Evolutionary conservation across 2,329 filamentous ascomycete genomes (phyloP).

Genomic region (Microsporum audouinii): DNA sequence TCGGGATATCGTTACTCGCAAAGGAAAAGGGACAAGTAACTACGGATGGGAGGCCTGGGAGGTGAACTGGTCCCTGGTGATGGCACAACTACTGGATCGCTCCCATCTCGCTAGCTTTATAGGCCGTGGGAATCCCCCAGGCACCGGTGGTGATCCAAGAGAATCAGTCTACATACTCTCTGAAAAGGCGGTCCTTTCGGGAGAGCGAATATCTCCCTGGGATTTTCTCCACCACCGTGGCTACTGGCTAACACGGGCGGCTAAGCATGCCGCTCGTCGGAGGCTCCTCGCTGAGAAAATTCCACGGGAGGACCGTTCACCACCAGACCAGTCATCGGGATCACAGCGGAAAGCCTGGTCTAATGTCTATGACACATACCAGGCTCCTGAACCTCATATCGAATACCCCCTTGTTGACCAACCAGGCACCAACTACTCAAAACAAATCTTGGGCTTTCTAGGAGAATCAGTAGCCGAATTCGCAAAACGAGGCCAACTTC

Average conservation of each 20-base stretch:
- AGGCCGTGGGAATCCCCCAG: constrained; percentile 17
- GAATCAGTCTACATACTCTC: constrained; percentile 35
- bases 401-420: constrained; percentile 39
- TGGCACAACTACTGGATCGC: constrained; percentile 48
- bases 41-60: constrained; percentile 96
- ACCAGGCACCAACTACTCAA: constrained; percentile 41
- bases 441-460: constrained; percentile 39
- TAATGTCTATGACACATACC: constrained; percentile 48
- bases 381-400: constrained; percentile 47
- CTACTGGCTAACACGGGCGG: constrained; percentile 48
- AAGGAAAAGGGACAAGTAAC: constrained; percentile 72
- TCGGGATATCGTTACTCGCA: constrained; percentile 64
- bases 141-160: not conserved
- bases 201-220: constrained; percentile 46
- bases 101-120: constrained; percentile 40
- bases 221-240: constrained; percentile 50
- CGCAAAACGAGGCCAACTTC: constrained; percentile 39
- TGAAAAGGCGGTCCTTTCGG: constrained; percentile 40
- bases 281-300: constrained; percentile 44
- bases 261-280: constrained; percentile 41
- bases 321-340: constrained; percentile 45
- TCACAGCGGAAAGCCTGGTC: constrained; percentile 44
- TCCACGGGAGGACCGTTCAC: constrained; percentile 46
- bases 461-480: constrained; percentile 42
- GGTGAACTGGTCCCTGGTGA: constrained; percentile 54